phyloP scores from a whole-genome alignment of 164 flowering plant species.

The Malania oleifera region DNA sequence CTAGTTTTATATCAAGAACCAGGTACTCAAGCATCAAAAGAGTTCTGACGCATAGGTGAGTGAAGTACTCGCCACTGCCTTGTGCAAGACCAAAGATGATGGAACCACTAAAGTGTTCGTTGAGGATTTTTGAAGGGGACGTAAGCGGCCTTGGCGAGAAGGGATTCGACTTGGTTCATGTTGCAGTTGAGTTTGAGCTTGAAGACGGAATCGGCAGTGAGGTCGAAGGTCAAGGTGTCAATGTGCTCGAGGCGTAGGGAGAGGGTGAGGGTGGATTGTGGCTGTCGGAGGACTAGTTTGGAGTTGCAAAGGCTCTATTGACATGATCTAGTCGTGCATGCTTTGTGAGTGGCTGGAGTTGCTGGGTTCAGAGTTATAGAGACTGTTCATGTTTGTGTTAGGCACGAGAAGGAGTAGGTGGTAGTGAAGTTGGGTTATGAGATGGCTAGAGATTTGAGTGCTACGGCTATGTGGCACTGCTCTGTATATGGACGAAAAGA shows the following conservation, averaged over 20 bases:
- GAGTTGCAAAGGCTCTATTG: too few species aligned
- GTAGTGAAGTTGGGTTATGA: too few species aligned
- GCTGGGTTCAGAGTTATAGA: too few species aligned
- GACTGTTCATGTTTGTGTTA: too few species aligned
- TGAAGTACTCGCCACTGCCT: constrained; percentile 95
- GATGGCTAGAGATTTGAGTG: too few species aligned
- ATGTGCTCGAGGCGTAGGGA: background rate
- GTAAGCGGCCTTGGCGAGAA: background rate
- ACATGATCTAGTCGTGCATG: too few species aligned
- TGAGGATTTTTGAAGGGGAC: background rate
- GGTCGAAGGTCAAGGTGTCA: background rate
- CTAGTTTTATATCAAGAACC: constrained; percentile 94
- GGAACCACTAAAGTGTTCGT: constrained; percentile 59
- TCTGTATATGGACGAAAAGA: too few species aligned
- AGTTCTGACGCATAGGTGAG: constrained; percentile 79
- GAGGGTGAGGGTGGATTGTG: too few species aligned
- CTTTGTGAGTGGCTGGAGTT: too few species aligned
- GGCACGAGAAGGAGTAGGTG: too few species aligned
- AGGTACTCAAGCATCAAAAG: constrained; percentile 63
- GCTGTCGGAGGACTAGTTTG: too few species aligned
- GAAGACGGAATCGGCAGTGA: background rate
- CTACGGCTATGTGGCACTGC: too few species aligned
- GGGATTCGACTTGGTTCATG: background rate
- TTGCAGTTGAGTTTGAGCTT: background rate
- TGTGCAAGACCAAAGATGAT: constrained; percentile 69